These are phyloP conservation scores for Niebla homalea DNA, from an alignment of 495 filamentous ascomycete genomes.

Conservation along the genomic window DNA sequence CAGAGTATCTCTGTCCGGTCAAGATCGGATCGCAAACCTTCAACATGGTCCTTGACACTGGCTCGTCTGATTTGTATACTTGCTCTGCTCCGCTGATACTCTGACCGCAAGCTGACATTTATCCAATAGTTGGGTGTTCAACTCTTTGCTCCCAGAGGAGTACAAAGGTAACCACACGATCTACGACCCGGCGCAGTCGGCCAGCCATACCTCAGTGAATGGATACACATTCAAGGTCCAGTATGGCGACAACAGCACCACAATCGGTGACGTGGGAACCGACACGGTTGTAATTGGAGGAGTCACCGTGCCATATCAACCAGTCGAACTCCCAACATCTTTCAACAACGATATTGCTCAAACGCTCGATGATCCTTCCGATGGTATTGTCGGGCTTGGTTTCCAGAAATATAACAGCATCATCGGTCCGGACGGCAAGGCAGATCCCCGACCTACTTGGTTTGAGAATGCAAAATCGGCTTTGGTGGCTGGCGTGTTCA, in stretches of 20 bases:
- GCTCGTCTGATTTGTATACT: conserved; percentile 68
- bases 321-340: conserved; percentile 53
- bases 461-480: conserved; percentile 58
- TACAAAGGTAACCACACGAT: conserved; percentile 38
- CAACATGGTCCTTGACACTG: conserved; percentile 71
- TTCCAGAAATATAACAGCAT: conserved; percentile 65
- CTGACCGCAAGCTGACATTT: neutral
- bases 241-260: conserved; percentile 66
- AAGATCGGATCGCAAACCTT: conserved; percentile 60
- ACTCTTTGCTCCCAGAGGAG: conserved; percentile 39
- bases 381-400: conserved; percentile 68
- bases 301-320: conserved; percentile 49
- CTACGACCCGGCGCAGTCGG: conserved; percentile 49
- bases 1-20: conserved; percentile 60
- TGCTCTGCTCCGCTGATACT: conserved; percentile 15
- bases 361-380: conserved; percentile 22
- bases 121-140: conserved; percentile 57
- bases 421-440: conserved; percentile 33
- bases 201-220: conserved; percentile 33
- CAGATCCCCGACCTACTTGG: conserved; percentile 41
- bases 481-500: conserved; percentile 59
- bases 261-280: conserved; percentile 50
- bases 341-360: conserved; percentile 47
- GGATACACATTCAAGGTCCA: conserved; percentile 47
- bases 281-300: conserved; percentile 67